Evolutionary conservation across 176 grass and related monocot genomes (phyloP), one percentile per base, ranked within the genome.

Genomic region (Oryza rufipogon): DNA sequence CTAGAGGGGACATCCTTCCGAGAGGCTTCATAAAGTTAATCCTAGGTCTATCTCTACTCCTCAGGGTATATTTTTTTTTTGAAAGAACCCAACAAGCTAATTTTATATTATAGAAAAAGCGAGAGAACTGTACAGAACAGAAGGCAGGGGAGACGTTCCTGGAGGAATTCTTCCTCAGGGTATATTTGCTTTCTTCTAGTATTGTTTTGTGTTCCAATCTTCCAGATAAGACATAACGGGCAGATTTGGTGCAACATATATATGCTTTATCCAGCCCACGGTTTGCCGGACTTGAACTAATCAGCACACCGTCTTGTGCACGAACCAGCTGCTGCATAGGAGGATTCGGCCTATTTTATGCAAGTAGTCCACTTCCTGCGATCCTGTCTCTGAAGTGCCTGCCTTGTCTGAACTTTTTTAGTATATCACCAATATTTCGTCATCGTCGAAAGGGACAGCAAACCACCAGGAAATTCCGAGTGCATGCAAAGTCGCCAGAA

Each of bases 261-360:
- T 4, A 17, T 32, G 66, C 65, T 46, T n/a, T 61, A 5, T 19
- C 38, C 83, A 49, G 68, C 84, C 76, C 84, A 80, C 56, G 45
- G 84, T 80, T 86, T 86, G 66, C 28, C 20, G 68, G 36, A 22
- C 3, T 42, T 11, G 17, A 38, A 36, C 84, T 39, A 47, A 86
- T 51, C 68, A 39, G 84, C 84, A 65, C 67, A 86, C 84, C 5
- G 84, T 79, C 54, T 85, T 66, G 51, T 60, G 66, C 66, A 23
- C 36, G 66, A 85, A 75, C 15, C 48, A 70, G 74, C 67, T 60
- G 74, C 38, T 77, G 66, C 66, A 19, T 65, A 23, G 66, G 66
- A 78, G 83, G 66, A 69, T 63, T 66, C 83, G n/a, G 6, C 47
- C 10, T 61, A 60, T 78, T 41, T 60, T 36, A 30, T 2, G 49